A percentile compares a stretch with the other conserved stretches of the same genome.
Conservation (phyloP, 2,329 filamentous ascomycete species). For the Aspergillus vadensis region DNA sequence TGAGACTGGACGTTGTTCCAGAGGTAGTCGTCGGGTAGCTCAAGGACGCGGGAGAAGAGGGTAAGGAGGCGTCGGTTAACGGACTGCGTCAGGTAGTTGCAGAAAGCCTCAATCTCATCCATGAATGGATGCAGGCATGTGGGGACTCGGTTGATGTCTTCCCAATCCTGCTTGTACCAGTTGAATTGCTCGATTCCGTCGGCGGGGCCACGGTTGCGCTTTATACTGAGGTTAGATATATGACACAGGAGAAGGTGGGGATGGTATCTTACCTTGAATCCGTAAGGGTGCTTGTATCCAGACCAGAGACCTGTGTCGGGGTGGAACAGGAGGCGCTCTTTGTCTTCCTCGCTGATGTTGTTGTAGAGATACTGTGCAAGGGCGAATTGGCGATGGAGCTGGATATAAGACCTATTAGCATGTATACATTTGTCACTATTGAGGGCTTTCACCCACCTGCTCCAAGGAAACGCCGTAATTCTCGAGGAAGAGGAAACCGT, state of each 20-base stretch:
- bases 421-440: neutral
- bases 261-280: constrained; percentile 43
- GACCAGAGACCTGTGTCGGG: constrained; percentile 54
- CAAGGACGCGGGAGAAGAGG: constrained; percentile 49
- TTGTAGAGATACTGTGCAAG: constrained; percentile 54
- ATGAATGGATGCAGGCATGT: constrained; percentile 53
- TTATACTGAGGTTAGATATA: neutral
- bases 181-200: constrained; percentile 60
- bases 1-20: constrained; percentile 51
- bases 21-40: constrained; percentile 49
- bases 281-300: constrained; percentile 53
- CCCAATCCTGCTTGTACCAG: constrained; percentile 54
- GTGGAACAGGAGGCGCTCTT: constrained; percentile 50
- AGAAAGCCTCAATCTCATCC: constrained; percentile 53
- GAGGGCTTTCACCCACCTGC: constrained; percentile 27
- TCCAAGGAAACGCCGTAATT: constrained; percentile 55
- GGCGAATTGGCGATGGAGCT: constrained; percentile 54
- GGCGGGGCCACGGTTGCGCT: constrained; percentile 46
- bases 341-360: constrained; percentile 55
- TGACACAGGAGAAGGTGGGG: neutral
- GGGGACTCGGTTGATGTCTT: constrained; percentile 45
- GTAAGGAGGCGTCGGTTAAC: constrained; percentile 49
- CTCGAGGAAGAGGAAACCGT: constrained; percentile 52
- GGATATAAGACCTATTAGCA: neutral
- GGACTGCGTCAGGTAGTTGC: constrained; percentile 52